These are phyloP conservation scores for Sporothrix phasma DNA, from an alignment of 2,329 filamentous ascomycete genomes.

Conservation along the genomic window DNA sequence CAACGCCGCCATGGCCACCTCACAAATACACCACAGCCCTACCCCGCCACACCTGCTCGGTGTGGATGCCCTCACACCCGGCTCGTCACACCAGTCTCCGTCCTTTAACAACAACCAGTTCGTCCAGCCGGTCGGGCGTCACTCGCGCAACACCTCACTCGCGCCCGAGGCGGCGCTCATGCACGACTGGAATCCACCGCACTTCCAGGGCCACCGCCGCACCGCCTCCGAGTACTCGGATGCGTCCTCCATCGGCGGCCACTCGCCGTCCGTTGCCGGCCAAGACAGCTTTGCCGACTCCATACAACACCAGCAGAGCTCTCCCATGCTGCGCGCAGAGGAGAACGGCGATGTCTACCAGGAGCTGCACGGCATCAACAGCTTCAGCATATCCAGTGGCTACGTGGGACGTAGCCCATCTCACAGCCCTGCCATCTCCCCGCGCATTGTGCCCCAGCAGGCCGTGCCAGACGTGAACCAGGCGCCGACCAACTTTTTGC, in stretches of 20 bases:
- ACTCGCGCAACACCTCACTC: slow-evolving; percentile 48
- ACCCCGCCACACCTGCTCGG: slow-evolving; percentile 45
- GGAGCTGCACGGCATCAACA: slow-evolving; percentile 65
- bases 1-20: slow-evolving; percentile 44
- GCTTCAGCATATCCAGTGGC: slow-evolving; percentile 70
- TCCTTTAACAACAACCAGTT: slow-evolving; percentile 48
- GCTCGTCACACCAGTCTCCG: slow-evolving; percentile 46
- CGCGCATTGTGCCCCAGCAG: slow-evolving; percentile 49
- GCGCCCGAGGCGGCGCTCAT: slow-evolving; percentile 49
- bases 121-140: slow-evolving; percentile 36
- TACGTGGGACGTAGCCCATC: slow-evolving; percentile 64
- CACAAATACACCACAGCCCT: slow-evolving; percentile 46
- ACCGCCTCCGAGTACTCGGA: slow-evolving; percentile 88
- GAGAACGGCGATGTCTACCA: slow-evolving; percentile 61
- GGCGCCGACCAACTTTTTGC: slow-evolving; percentile 29
- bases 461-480: slow-evolving; percentile 44
- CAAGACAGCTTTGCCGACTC: slow-evolving; percentile 72
- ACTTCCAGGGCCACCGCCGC: slow-evolving; percentile 74
- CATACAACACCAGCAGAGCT: slow-evolving; percentile 60
- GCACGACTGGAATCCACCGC: slow-evolving; percentile 44
- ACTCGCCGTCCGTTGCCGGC: slow-evolving; percentile 68
- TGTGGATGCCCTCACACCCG: slow-evolving; percentile 30
- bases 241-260: slow-evolving; percentile 68
- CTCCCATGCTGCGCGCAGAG: slow-evolving; percentile 67
- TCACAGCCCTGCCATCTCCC: slow-evolving; percentile 58